Evolutionary conservation across 2,329 filamentous ascomycete genomes (phyloP).

Genomic region (Leptographium procerum): DNA sequence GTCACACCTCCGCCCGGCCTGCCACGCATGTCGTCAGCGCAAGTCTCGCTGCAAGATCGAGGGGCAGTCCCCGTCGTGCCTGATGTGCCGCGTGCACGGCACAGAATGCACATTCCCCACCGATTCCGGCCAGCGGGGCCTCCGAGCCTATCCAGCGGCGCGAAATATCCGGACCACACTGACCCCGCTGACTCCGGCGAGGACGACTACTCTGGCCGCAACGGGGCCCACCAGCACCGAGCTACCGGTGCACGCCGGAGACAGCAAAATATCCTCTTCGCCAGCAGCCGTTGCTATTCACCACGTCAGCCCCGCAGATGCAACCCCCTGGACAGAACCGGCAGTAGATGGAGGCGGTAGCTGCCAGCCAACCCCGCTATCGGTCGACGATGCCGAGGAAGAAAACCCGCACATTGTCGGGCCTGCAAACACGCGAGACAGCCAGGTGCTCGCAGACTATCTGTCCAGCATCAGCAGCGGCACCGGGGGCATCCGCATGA

Average conservation of each 20-base stretch:
- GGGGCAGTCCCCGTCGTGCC: conserved; percentile 36
- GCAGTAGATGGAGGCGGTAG: neutral
- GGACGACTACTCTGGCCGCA: neutral
- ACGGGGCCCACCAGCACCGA: neutral
- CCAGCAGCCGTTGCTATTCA: too few species aligned
- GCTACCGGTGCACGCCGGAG: too few species aligned
- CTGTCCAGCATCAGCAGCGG: neutral
- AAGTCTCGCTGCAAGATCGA: conserved; percentile 52
- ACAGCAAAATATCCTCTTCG: neutral
- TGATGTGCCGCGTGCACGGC: conserved; percentile 46
- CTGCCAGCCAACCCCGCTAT: neutral
- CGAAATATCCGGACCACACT: neutral
- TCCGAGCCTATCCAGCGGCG: neutral
- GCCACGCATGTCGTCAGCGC: conserved; percentile 45
- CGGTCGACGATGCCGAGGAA: neutral
- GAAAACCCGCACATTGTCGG: conserved; percentile 4
- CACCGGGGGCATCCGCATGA: neutral
- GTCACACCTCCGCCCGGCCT: conserved; percentile 50
- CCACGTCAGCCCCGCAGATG: neutral
- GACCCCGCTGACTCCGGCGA: neutral
- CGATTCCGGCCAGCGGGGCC: neutral
- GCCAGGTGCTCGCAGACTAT: conserved; percentile 3
- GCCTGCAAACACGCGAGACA: neutral
- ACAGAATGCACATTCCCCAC: conserved; percentile 31
- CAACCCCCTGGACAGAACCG: neutral